Evolutionary conservation across 1,139 yeast genomes (phyloP), one percentile per base, ranked within the genome.

Genomic region (Zhuliangozyma blackwelliae): DNA sequence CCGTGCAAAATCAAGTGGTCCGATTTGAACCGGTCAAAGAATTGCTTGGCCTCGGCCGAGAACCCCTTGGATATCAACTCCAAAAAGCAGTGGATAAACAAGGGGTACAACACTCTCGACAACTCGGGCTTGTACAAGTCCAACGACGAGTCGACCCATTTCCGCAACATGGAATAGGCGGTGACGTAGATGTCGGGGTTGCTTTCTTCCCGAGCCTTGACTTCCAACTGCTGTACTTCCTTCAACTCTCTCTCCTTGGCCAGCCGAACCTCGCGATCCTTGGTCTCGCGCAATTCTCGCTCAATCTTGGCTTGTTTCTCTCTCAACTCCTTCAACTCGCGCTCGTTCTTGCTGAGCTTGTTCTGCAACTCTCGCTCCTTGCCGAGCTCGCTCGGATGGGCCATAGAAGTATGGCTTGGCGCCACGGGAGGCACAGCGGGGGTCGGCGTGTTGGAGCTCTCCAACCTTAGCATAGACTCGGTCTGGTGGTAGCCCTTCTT

Each of bases 401-500:
- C 65, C 39, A 70, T 49, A 29, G 66, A 50, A 39, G 81, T 45
- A 47, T 65, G 63, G 31, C 72, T 55, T 3, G 81, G 72, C 5
- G 59, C 60, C 10, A 65, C 61, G 20, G 75, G 67, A 0, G 84
- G 77, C 0, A 81, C 77, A 1, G 65, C 57, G 16, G 83, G 78
- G 1, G 80, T 76, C 2, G 80, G 77, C 3, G 75, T 75, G 43
- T 88, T 81, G 3, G 94, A 77, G 44, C 88, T 80, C 57, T 94
- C 99, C 45, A 89, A 77, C 46, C 98, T 75, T 42, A 92, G 73
- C 82, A 89, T 87, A 5, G 96, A 89, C 57, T 94, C 99, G 0
- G 97, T 90, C 48, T 84, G 78, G 47, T 88, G 90, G 54, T 88
- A 94, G 3, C 99, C 99, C 57, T 90, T 89, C 55, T 92, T 90